A percentile compares a stretch with the other conserved stretches of the same genome.
These are phyloP conservation scores for Arachis hypogaea DNA, from an alignment of 306 rosid genomes.

Conservation along the genomic window DNA sequence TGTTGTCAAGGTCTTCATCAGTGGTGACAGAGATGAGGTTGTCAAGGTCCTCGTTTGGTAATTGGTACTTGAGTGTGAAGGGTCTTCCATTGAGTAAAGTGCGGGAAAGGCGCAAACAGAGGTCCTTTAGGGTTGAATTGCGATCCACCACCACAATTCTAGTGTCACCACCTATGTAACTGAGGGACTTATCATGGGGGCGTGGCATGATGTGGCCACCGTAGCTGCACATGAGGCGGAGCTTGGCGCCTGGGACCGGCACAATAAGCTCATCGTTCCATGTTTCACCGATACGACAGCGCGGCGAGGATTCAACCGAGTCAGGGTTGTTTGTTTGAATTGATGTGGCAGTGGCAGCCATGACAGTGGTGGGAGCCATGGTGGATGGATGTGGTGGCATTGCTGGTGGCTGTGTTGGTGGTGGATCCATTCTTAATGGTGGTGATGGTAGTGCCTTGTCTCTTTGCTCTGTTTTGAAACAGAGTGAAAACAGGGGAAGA, in stretches of 20 bases:
- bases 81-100: slow-evolving; percentile 76
- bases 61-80: slow-evolving; percentile 85
- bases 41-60: slow-evolving; percentile 84
- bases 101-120: slow-evolving; percentile 65
- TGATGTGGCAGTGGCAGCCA: slow-evolving; percentile 26
- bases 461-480: background rate
- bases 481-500: slow-evolving; percentile 40
- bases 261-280: slow-evolving; percentile 61
- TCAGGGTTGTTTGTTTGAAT: slow-evolving; percentile 54
- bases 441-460: background rate
- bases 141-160: slow-evolving; percentile 83
- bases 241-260: slow-evolving; percentile 68
- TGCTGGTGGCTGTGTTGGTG: background rate
- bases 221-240: slow-evolving; percentile 95
- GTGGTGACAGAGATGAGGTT: slow-evolving; percentile 72
- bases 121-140: slow-evolving; percentile 60
- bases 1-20: slow-evolving; percentile 90
- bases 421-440: slow-evolving; percentile 33
- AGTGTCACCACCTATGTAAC: slow-evolving; percentile 93
- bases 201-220: slow-evolving; percentile 99
- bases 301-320: slow-evolving; percentile 63
- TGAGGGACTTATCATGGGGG: slow-evolving; percentile 86
- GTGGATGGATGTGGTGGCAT: background rate
- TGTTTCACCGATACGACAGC: slow-evolving; percentile 59
- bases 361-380: slow-evolving; percentile 2